Evolutionary conservation across 1,139 yeast species (phyloP).

Genomic region (Taphrina wiesneri): DNA sequence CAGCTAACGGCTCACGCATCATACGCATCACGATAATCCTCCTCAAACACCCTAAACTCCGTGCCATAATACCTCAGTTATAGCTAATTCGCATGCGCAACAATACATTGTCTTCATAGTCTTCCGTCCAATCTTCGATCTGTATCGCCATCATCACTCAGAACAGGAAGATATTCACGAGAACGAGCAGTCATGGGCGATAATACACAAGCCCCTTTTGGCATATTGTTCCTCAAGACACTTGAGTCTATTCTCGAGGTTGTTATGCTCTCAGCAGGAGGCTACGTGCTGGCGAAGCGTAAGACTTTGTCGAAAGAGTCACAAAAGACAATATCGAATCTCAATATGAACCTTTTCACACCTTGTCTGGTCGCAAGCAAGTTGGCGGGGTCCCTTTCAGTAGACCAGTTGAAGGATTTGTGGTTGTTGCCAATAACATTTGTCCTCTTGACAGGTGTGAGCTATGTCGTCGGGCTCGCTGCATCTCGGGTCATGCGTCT

Average conservation of each 20-base stretch:
- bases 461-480: slow-evolving; percentile 57
- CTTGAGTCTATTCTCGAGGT: slow-evolving; percentile 31
- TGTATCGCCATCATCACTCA: no score
- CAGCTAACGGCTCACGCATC: neutral
- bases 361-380: slow-evolving; percentile 82
- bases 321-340: slow-evolving; percentile 63
- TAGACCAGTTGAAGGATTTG: slow-evolving; percentile 66
- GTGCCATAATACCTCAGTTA: no score
- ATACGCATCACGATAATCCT: neutral
- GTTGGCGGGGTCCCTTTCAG: slow-evolving; percentile 68
- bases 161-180: neutral
- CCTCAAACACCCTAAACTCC: no score
- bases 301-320: slow-evolving; percentile 41
- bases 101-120: no score
- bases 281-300: slow-evolving; percentile 21
- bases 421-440: slow-evolving; percentile 72
- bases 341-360: slow-evolving; percentile 78
- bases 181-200: slow-evolving; percentile 19
- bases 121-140: no score
- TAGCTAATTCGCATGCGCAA: no score
- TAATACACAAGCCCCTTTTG: slow-evolving; percentile 28
- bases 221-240: slow-evolving; percentile 26
- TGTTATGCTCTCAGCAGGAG: slow-evolving; percentile 31
- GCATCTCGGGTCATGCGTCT: slow-evolving; percentile 55
- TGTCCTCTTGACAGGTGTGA: slow-evolving; percentile 63